A percentile compares a stretch with the other conserved stretches of the same genome.
Conservation (phyloP, 1,284 basidiomycete species). For the Pseudozyma sp. region DNA sequence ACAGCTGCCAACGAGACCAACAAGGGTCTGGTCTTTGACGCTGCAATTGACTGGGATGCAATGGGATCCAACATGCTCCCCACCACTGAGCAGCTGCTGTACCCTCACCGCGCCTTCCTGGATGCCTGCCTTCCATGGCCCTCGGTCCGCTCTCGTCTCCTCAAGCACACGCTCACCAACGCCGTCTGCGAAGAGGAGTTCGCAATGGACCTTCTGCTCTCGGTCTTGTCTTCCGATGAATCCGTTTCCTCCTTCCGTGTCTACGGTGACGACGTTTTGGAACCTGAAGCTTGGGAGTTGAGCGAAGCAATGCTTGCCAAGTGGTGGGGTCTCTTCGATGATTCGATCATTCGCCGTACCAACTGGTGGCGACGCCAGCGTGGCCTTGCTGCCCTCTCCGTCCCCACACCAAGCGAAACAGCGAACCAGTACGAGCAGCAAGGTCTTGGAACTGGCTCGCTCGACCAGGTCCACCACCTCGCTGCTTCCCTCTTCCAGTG, state of each 20-base stretch:
- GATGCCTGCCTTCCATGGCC: conserved; percentile 53
- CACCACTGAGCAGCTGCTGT: conserved; percentile 34
- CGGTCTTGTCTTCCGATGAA: conserved; percentile 24
- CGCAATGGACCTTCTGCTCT: conserved; percentile 36
- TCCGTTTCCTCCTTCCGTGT: conserved; percentile 33
- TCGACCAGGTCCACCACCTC: conserved; percentile 28
- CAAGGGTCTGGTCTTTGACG: conserved; percentile 42
- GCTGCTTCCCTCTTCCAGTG: conserved; percentile 13
- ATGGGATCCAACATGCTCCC: conserved; percentile 39
- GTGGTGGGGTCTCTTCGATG: conserved; percentile 56
- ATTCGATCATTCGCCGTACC: conserved; percentile 34
- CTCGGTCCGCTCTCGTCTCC: conserved; percentile 37
- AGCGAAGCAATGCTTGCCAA: conserved; percentile 35
- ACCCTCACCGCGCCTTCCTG: conserved; percentile 45
- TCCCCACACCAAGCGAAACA: background rate
- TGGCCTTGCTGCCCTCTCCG: conserved; percentile 17
- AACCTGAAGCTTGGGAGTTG: conserved; percentile 52
- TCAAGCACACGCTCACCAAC: conserved; percentile 32
- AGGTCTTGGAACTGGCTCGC: conserved; percentile 38
- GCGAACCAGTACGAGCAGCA: conserved; percentile 18
- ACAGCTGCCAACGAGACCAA: background rate
- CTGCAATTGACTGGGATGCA: conserved; percentile 29
- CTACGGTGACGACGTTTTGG: conserved; percentile 49
- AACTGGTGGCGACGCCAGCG: conserved; percentile 57
- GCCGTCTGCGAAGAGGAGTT: conserved; percentile 47